phyloP scores from a whole-genome alignment of 108 stramenopile genomes.

The Skeletonema menzelii region DNA sequence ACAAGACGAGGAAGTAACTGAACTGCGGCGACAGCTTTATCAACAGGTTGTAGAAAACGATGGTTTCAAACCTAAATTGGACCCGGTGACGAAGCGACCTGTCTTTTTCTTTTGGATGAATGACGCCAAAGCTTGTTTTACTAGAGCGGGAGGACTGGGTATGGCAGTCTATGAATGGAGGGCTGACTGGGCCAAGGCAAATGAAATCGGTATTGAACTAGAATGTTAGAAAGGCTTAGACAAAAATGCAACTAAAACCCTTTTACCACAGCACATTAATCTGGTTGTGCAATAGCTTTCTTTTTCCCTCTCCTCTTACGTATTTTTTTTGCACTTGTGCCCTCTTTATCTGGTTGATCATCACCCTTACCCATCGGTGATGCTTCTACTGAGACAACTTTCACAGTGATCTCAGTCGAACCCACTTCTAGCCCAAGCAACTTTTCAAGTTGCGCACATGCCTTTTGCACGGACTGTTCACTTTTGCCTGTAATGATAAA shows the following conservation, averaged over 20 bases:
- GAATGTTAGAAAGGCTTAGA: conserved; percentile 17
- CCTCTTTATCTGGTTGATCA: conserved; percentile 10
- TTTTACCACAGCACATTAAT: not conserved
- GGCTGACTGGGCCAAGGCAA: conserved; percentile 53
- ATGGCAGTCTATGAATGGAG: conserved; percentile 89
- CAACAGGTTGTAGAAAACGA: conserved; percentile 68
- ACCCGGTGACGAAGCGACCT: conserved; percentile 64
- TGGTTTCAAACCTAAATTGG: conserved; percentile 71
- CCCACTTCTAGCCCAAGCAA: conserved; percentile 27
- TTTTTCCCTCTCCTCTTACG: conserved; percentile 16
- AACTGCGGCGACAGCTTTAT: conserved; percentile 69
- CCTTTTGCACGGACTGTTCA: conserved; percentile 15
- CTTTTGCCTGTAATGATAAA: conserved; percentile 38
- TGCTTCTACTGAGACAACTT: conserved; percentile 1
- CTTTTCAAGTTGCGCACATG: conserved; percentile 27
- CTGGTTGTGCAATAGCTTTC: conserved; percentile 6
- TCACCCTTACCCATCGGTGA: not conserved
- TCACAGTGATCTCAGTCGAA: conserved; percentile 12
- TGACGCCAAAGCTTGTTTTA: conserved; percentile 78
- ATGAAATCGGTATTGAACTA: conserved; percentile 86
- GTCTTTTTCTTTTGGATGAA: conserved; percentile 85
- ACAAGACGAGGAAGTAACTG: conserved; percentile 75
- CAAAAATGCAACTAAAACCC: not conserved
- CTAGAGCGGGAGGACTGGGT: conserved; percentile 69
- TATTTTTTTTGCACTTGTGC: not conserved